Evolutionary conservation across 169 alveolate species (phyloP), one percentile per base, ranked within the genome.

Genomic region (Perkinsus olseni): DNA sequence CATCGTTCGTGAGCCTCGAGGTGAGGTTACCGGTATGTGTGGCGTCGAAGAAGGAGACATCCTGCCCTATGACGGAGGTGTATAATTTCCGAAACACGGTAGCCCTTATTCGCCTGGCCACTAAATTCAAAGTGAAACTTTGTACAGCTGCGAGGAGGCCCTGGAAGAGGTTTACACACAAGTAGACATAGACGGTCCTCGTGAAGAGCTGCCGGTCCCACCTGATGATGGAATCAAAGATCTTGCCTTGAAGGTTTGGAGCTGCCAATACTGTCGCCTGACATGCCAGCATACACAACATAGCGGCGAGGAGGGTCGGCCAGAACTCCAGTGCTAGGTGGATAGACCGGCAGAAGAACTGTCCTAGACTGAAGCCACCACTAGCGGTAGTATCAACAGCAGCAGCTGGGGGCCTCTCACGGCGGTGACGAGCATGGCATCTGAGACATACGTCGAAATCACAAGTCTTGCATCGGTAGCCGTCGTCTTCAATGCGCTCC

Each of bases 1-100:
- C 94, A 38, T 94, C 95, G 90, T 94, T 94, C 40, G 94, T 92
- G 74, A 94, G 91, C 39, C 95, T 91, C 34, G 94, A 92, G n/a
- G 95, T 94, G 92, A 94, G 92, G 82, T 94, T 94, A 0, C 95
- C 95, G 0, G 95, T 94, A 93, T 94, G 95, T 93, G 93, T 92
- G 11, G 95, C 91, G 31, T 94, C 95, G 38, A 94, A 94, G 93
- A 91, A 91, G 39, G 95, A 74, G 40, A 94, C 93, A 91, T 94
- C 95, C 62, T 36, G 39, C 0, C 92, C 92, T 0, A 39, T n/a
- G 40, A 40, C 4, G 31, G 92, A 91, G 8, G 17, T 24, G 82
- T 62, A 62, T 1, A 62, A 24, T 62, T 62, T 62, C 1, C 82
- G 34, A 24, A 4, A 62, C 28, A 62, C 82, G 17, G 82, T 28